A percentile compares a stretch with the other conserved stretches of the same genome.
Evolutionary conservation across 192 early-diverging fungal genomes (phyloP).

Genomic region (Coemansia sp.): DNA sequence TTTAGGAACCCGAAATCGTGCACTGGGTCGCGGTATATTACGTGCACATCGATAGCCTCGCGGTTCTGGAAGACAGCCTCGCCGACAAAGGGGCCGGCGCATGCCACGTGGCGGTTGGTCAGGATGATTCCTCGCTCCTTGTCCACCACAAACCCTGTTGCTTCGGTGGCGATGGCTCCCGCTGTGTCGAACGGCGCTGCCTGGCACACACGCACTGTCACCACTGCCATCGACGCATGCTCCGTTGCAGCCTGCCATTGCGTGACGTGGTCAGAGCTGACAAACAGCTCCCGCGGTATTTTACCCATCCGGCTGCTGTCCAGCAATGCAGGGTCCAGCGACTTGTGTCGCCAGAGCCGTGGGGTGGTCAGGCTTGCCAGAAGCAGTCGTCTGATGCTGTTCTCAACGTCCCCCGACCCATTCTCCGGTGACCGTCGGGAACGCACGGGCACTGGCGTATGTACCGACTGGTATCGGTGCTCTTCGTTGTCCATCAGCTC

Average conservation of each 20-base stretch:
- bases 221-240: slow-evolving; percentile 67
- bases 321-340: neutral
- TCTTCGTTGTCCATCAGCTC: neutral
- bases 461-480: slow-evolving; percentile 3
- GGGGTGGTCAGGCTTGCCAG: neutral
- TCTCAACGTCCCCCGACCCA: slow-evolving; percentile 1
- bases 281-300: neutral
- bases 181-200: slow-evolving; percentile 8
- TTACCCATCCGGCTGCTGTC: neutral
- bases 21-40: slow-evolving; percentile 74
- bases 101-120: slow-evolving; percentile 77
- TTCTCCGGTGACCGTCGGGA: slow-evolving; percentile 9
- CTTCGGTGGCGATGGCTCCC: slow-evolving; percentile 45
- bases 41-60: slow-evolving; percentile 66
- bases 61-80: slow-evolving; percentile 68
- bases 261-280: slow-evolving; percentile 38
- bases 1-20: slow-evolving; percentile 80
- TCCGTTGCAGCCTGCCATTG: slow-evolving; percentile 75
- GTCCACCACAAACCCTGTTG: slow-evolving; percentile 76
- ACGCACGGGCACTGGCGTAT: slow-evolving; percentile 8
- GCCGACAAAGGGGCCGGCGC: slow-evolving; percentile 66
- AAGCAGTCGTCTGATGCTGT: slow-evolving; percentile 7
- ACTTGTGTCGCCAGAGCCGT: slow-evolving; percentile 8
- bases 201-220: slow-evolving; percentile 66
- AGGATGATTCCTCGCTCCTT: slow-evolving; percentile 67